phyloP scores from a whole-genome alignment of 2,329 filamentous ascomycete species.

The Fusarium dimerum region DNA sequence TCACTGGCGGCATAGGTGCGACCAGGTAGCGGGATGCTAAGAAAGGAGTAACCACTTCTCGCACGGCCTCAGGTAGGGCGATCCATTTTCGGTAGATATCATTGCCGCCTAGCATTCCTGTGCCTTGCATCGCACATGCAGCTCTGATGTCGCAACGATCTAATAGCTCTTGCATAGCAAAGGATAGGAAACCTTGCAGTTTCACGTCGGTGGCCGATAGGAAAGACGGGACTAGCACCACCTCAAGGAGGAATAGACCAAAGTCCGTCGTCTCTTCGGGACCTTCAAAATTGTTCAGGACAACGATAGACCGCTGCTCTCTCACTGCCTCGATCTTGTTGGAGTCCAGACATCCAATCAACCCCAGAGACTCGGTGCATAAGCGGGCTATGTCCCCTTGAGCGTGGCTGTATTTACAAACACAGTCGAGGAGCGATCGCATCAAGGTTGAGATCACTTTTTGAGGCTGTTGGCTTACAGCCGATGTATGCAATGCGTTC shows the following conservation, averaged over 20 bases:
- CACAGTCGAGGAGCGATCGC: conserved; percentile 81
- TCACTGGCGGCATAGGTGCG: conserved; percentile 57
- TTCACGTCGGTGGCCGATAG: conserved; percentile 85
- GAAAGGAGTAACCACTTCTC: conserved; percentile 86
- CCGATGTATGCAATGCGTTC: conserved; percentile 74
- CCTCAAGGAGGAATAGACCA: conserved; percentile 78
- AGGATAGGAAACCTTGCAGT: conserved; percentile 88
- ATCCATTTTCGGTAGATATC: conserved; percentile 74
- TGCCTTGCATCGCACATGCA: conserved; percentile 46
- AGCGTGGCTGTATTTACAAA: conserved; percentile 73
- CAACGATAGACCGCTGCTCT: conserved; percentile 79
- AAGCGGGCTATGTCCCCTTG: conserved; percentile 69
- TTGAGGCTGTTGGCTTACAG: conserved; percentile 82
- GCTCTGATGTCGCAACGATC: conserved; percentile 72
- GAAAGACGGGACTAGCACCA: conserved; percentile 89
- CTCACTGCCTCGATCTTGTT: conserved; percentile 82
- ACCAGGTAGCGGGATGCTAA: conserved; percentile 81
- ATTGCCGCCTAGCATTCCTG: conserved; percentile 48
- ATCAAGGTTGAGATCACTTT: conserved; percentile 70
- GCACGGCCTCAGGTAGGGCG: conserved; percentile 72
- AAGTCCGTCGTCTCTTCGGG: conserved; percentile 82
- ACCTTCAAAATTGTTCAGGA: conserved; percentile 82
- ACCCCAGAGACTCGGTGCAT: conserved; percentile 79
- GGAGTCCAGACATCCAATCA: conserved; percentile 89
- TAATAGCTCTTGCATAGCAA: conserved; percentile 89